A percentile compares a stretch with the other conserved stretches of the same genome.
phyloP scores from a whole-genome alignment of 805 yeast species.

The Candida multigemmis region DNA sequence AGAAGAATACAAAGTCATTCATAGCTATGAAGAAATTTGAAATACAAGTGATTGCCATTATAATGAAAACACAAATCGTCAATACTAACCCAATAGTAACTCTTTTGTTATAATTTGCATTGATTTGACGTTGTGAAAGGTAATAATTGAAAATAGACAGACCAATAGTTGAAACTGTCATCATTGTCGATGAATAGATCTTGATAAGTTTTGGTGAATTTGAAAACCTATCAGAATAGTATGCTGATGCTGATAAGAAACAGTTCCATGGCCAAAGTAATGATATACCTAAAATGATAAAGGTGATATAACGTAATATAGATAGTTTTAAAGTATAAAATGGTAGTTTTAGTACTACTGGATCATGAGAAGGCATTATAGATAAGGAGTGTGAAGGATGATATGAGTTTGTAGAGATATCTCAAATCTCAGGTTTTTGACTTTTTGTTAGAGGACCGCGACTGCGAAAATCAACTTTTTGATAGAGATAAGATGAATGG shows the following conservation, averaged over 20 bases:
- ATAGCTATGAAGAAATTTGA: constrained; percentile 21
- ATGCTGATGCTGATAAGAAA: constrained; percentile 76
- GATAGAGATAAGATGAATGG: too few relatives aligned
- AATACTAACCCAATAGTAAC: constrained; percentile 51
- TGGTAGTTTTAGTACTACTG: constrained; percentile 8
- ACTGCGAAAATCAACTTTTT: too few relatives aligned
- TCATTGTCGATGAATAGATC: constrained; percentile 73
- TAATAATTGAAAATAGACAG: constrained; percentile 51
- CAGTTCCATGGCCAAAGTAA: constrained; percentile 97
- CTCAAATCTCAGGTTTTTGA: too few relatives aligned
- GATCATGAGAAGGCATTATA: constrained; percentile 9
- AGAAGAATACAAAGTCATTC: constrained; percentile 36
- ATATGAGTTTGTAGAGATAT: neutral
- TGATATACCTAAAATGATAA: constrained; percentile 64
- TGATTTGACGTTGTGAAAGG: constrained; percentile 57
- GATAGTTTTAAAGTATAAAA: constrained; percentile 11
- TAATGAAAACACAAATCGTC: constrained; percentile 48
- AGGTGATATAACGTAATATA: constrained; percentile 44
- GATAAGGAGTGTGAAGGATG: neutral
- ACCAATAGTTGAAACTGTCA: constrained; percentile 73
- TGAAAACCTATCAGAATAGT: constrained; percentile 57
- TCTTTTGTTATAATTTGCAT: constrained; percentile 48
- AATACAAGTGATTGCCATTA: constrained; percentile 46
- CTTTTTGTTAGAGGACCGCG: too few relatives aligned
- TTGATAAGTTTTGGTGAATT: constrained; percentile 41